Base-by-base conservation (phyloP, 1,284 basidiomycete genomes). In the Tilletiopsis washingtonensis region DNA sequence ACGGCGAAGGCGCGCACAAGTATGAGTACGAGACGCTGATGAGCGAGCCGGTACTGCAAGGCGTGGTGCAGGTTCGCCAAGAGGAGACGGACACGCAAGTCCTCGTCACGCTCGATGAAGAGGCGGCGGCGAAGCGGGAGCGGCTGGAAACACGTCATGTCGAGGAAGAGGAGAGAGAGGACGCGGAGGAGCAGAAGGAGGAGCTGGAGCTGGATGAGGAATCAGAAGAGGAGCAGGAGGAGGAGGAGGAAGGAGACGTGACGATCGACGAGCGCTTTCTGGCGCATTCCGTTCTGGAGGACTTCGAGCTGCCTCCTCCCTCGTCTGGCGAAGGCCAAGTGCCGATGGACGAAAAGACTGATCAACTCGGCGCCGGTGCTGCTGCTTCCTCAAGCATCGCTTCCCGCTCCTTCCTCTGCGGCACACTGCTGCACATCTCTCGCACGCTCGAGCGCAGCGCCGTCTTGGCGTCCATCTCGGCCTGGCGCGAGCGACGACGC, bases 1-100 rank as follows among this genome's bases (percentile, higher is more conserved):
- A n/a, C n/a, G n/a, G n/a, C n/a, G n/a, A n/a, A n/a, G n/a, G n/a
- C n/a, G n/a, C n/a, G n/a, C n/a, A n/a, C n/a, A n/a, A n/a, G n/a
- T n/a, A n/a, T n/a, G n/a, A n/a, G n/a, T n/a, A n/a, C n/a, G n/a
- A n/a, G n/a, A n/a, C n/a, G n/a, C 47, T 65, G 19, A 63, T 68
- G 62, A 53, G 55, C 14, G 67, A 71, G 43, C 67, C 69, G 5
- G 46, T 69, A 20, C 55, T 63, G 3, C 69, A 71, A 43, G 69
- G 61, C 20, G 37, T 57, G 36, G 61, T 68, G 20, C 38, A 44
- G 1, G 53, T 17, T 25, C 32, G 25, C 6, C 29, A 37, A 19
- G 43, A 42, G 3, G 39, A 48, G 11, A 24, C 40, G 1, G 37
- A 45, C 17, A 56, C 67, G 14, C 51, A 62, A 9, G 36, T 68